Evolutionary conservation across 306 rosid genomes (phyloP).

Genomic region (Ammopiptanthus mongolicus): DNA sequence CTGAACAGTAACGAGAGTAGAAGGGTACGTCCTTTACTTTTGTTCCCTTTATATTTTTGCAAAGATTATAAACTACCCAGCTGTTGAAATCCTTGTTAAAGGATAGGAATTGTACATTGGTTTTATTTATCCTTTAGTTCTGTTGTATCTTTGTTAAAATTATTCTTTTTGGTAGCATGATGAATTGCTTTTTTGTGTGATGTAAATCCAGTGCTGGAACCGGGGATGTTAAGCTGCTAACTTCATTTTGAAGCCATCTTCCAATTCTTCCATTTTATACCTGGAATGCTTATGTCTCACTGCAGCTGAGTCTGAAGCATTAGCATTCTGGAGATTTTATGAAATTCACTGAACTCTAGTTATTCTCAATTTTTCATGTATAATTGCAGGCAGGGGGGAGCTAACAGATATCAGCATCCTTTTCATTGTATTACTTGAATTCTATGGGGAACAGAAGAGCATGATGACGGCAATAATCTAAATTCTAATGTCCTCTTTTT

Average conservation of each 20-base stretch:
- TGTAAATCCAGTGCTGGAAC: constrained; percentile 21
- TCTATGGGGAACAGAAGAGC: background rate
- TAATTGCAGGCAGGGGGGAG: constrained; percentile 18
- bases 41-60: constrained; percentile 6
- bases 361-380: constrained; percentile 23
- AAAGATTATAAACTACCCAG: background rate
- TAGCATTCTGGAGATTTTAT: constrained; percentile 15
- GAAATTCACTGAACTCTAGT: constrained; percentile 14
- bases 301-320: constrained; percentile 14
- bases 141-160: background rate
- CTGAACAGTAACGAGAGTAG: constrained; percentile 30
- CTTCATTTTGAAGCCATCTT: constrained; percentile 22
- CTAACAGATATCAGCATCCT: constrained; percentile 10
- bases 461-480: background rate
- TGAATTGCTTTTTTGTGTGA: constrained; percentile 11
- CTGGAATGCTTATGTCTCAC: background rate
- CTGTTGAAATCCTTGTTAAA: constrained; percentile 8
- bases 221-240: constrained; percentile 25
- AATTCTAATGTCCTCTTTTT: background rate
- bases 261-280: constrained; percentile 4
- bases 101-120: background rate
- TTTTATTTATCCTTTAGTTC: background rate
- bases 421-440: constrained; percentile 19
- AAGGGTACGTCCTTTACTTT: constrained; percentile 27
- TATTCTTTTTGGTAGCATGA: background rate